A percentile compares a stretch with the other conserved stretches of the same genome.
These are phyloP conservation scores for Candida tropicalis DNA, from an alignment of 1,139 yeast species.

Conservation along the genomic window DNA sequence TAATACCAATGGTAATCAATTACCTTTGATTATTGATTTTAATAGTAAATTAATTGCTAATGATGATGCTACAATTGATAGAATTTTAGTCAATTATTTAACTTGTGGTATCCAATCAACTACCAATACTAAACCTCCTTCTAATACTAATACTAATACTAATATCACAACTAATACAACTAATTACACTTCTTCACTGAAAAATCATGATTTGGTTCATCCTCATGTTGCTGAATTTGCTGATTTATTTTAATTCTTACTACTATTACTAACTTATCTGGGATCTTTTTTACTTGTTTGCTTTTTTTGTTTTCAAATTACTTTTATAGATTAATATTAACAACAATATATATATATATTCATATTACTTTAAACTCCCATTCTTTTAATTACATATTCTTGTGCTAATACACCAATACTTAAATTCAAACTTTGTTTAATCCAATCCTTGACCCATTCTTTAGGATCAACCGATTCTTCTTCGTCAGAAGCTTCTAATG, in stretches of 20 bases:
- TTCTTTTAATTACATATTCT: constrained; percentile 84
- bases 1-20: no score
- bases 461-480: constrained; percentile 64
- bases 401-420: constrained; percentile 88
- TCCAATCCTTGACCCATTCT: constrained; percentile 96
- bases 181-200: no score
- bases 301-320: not conserved
- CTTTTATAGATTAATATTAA: constrained; percentile 5
- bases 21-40: constrained; percentile 61
- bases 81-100: constrained; percentile 46
- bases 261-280: no score
- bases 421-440: constrained; percentile 77
- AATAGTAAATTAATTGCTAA: constrained; percentile 54
- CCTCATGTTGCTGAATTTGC: constrained; percentile 54
- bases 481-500: constrained; percentile 17
- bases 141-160: not conserved
- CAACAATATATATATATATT: not conserved
- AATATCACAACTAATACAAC: no score
- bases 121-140: constrained; percentile 11
- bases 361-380: constrained; percentile 58
- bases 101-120: constrained; percentile 41
- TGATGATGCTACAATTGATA: constrained; percentile 44
- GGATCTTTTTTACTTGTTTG: not conserved
- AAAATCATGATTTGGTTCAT: constrained; percentile 31
- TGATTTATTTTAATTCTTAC: constrained; percentile 39